Percentiles rank a stretch among this genome's conserved stretches.
These are phyloP conservation scores for Epichloe aotearoae DNA, from an alignment of 2,329 filamentous ascomycete species.

Conservation along the genomic window DNA sequence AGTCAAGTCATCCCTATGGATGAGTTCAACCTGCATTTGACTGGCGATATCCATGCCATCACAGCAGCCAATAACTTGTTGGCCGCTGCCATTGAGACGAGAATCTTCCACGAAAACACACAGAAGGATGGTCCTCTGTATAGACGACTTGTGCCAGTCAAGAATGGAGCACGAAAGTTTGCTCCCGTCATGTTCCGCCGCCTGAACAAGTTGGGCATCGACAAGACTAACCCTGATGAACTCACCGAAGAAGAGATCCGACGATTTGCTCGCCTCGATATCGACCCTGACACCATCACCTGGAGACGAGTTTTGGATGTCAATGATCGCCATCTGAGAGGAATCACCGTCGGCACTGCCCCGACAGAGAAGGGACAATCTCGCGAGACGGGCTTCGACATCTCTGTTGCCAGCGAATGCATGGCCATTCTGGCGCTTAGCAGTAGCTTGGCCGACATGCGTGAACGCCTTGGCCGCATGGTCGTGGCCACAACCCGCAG, in stretches of 20 bases:
- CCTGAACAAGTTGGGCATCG: slow-evolving; percentile 88
- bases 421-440: slow-evolving; percentile 97
- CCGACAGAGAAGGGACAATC: slow-evolving; percentile 81
- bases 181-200: slow-evolving; percentile 84
- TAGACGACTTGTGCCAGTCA: slow-evolving; percentile 72
- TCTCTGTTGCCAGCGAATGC: slow-evolving; percentile 92
- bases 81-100: slow-evolving; percentile 89
- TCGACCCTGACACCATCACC: slow-evolving; percentile 92
- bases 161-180: slow-evolving; percentile 83
- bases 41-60: slow-evolving; percentile 95
- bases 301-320: slow-evolving; percentile 95
- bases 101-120: slow-evolving; percentile 95
- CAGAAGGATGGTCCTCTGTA: slow-evolving; percentile 85
- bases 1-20: slow-evolving; percentile 99
- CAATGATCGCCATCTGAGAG: slow-evolving; percentile 86
- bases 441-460: slow-evolving; percentile 76
- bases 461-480: slow-evolving; percentile 88
- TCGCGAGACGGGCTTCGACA: slow-evolving; percentile 89
- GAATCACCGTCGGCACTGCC: slow-evolving; percentile 78
- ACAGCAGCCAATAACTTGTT: slow-evolving; percentile 94
- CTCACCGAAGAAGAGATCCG: slow-evolving; percentile 80
- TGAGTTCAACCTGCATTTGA: slow-evolving; percentile 96
- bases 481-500: slow-evolving; percentile 76
- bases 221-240: slow-evolving; percentile 85
- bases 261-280: slow-evolving; percentile 86